These are phyloP conservation scores for Rhynchospora pubera DNA, from an alignment of 176 grass and related monocot genomes.

Conservation along the genomic window DNA sequence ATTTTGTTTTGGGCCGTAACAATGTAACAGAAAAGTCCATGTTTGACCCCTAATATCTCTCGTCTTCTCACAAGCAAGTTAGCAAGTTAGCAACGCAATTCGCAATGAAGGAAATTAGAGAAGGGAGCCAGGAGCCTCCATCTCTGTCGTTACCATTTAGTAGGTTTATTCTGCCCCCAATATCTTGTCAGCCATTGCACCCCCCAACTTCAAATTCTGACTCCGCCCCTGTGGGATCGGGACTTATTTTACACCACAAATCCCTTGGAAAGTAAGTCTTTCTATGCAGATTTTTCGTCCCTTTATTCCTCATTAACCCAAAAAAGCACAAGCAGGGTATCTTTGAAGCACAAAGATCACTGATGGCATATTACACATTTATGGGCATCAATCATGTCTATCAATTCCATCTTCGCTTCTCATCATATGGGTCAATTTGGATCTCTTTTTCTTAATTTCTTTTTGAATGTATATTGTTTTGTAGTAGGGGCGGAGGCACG, in stretches of 20 bases:
- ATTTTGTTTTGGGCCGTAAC: too few species aligned
- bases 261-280: slow-evolving; percentile 83
- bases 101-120: too few species aligned
- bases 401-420: background rate
- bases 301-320: background rate
- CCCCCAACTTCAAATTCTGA: too few species aligned
- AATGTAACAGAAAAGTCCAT: too few species aligned
- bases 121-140: too few species aligned
- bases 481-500: slow-evolving; percentile 64
- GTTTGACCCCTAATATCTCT: too few species aligned
- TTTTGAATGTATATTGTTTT: slow-evolving; percentile 19
- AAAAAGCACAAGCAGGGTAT: background rate
- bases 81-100: too few species aligned
- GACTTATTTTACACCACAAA: slow-evolving; percentile 89
- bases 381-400: background rate
- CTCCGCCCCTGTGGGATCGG: slow-evolving; percentile 36
- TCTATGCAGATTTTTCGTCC: background rate
- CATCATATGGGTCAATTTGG: background rate
- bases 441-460: background rate
- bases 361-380: background rate
- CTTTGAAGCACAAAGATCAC: background rate
- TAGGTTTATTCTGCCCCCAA: too few species aligned
- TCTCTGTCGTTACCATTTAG: too few species aligned
- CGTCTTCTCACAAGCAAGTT: too few species aligned
- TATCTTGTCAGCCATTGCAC: too few species aligned